These are phyloP conservation scores for Geotrichum reessii DNA, from an alignment of 1,139 yeast species.

Conservation along the genomic window DNA sequence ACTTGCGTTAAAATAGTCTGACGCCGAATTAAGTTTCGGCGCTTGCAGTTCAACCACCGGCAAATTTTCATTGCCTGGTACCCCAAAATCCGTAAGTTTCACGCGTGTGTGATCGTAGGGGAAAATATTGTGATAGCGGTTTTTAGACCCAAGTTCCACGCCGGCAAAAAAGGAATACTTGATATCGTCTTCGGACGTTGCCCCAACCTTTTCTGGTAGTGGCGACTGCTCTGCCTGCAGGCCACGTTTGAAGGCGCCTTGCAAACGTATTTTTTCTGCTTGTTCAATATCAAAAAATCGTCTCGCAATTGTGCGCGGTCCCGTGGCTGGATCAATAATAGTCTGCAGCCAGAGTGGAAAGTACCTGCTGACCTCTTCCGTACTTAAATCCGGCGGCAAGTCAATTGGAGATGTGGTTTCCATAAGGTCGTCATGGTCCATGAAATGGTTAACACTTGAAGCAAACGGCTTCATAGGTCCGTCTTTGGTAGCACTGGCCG, in stretches of 20 bases:
- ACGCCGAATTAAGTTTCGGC: background rate
- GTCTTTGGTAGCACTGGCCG: constrained; percentile 17
- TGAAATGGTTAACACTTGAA: constrained; percentile 17
- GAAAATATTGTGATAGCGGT: constrained; percentile 72
- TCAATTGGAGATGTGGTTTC: constrained; percentile 11
- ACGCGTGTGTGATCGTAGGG: constrained; percentile 82
- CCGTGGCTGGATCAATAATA: constrained; percentile 27
- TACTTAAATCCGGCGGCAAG: constrained; percentile 17
- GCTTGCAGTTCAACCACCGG: background rate
- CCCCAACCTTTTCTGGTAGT: background rate
- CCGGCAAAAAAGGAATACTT: constrained; percentile 55
- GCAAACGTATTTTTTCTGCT: constrained; percentile 35
- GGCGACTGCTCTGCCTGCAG: constrained; percentile 1
- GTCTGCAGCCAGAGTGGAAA: constrained; percentile 37
- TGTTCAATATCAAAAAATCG: constrained; percentile 36
- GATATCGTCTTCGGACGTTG: constrained; percentile 4
- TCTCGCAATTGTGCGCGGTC: constrained; percentile 34
- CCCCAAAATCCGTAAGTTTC: constrained; percentile 32
- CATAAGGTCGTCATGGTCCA: constrained; percentile 19
- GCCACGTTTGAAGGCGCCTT: constrained; percentile 21
- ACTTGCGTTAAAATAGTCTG: constrained; percentile 59
- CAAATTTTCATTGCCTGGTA: background rate
- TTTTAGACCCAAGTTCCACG: constrained; percentile 64
- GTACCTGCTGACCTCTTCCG: constrained; percentile 12
- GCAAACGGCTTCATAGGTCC: constrained; percentile 11